Base-by-base conservation (phyloP, 768 basidiomycete genomes). In the Dictyophora rubrovolvata region DNA sequence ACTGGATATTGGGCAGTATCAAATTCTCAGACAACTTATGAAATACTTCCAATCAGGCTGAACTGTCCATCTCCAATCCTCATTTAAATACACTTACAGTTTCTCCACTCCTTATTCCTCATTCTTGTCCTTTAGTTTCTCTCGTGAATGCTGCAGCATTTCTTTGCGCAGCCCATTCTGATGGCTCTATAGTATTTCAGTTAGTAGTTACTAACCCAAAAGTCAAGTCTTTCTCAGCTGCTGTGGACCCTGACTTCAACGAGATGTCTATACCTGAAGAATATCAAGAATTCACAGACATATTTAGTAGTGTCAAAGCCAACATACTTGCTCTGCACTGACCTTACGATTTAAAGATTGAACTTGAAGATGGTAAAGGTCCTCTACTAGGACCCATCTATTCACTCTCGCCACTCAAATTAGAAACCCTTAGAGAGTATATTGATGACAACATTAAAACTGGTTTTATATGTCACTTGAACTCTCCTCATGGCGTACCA, bases 291-390 rank as follows among this genome's bases (percentile, higher is more conserved):
- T 72, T 64, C 51, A 61, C 64, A 46, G 65, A 62, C 17, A 66
- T 72, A 10, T 74, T 75, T 56, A 61, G 58, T 2, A 57, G 64
- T 1, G 35, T 42, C 1, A 56, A 68, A 16, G 67, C 68, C 6
- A 63, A 70, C 18, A 65, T 64, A n/a, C 69, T 77, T 0, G 72
- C 73, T 4, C 66, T 63, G n/a, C 75, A 75, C 55, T 62, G 66
- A 1, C 61, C 64, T 0, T 75, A 72, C 65, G 74, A 77, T 54
- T 65, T 69, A 20, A 63, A 63, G 6, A 75, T 76, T 56, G 63
- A 75, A n/a, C 62, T 74, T 4, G 67, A 68, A n/a, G 63, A 67
- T 2, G 71, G 65, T 33, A 62, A 61, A 17, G 58, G 61, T 6
- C 69, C 70, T 0, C 64, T 66, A 0, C 62, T 65, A 9, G 68